These are phyloP conservation scores for Karstenula rhodostoma DNA, from an alignment of 2,329 filamentous ascomycete genomes.

Conservation along the genomic window DNA sequence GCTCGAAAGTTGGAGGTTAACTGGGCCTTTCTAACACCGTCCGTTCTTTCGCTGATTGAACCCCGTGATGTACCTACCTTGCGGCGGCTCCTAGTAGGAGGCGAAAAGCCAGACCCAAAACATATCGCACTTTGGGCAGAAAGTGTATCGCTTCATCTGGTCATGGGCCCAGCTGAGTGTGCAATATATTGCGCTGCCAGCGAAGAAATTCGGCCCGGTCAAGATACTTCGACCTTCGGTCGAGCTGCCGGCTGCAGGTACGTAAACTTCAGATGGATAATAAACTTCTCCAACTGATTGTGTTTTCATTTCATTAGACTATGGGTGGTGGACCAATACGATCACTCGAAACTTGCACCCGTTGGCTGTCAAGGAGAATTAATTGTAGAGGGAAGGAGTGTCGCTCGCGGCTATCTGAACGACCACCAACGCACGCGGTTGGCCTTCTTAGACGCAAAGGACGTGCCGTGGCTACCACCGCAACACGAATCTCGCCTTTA, in stretches of 20 bases:
- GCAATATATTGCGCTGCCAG: constrained; percentile 7
- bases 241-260: constrained; percentile 1
- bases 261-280: not conserved
- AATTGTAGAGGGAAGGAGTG: constrained; percentile 64
- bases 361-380: constrained; percentile 54
- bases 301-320: not conserved
- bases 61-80: not conserved
- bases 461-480: constrained; percentile 6
- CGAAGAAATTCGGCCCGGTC: not conserved
- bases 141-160: constrained; percentile 28
- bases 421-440: constrained; percentile 16
- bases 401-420: constrained; percentile 30
- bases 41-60: constrained; percentile 12
- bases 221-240: constrained; percentile 2
- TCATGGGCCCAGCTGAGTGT: constrained; percentile 37
- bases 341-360: constrained; percentile 21
- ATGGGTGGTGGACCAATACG: constrained; percentile 47
- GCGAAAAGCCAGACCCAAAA: constrained; percentile 11
- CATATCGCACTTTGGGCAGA: constrained; percentile 2
- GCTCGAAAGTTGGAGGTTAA: constrained; percentile 17
- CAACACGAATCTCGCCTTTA: constrained; percentile 4
- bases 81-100: not conserved
- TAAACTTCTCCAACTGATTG: not conserved
- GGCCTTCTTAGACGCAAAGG: constrained; percentile 16
- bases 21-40: constrained; percentile 16